A percentile compares a stretch with the other conserved stretches of the same genome.
Evolutionary conservation across 2,329 filamentous ascomycete species (phyloP).

Genomic region (Curvularia spicifera): DNA sequence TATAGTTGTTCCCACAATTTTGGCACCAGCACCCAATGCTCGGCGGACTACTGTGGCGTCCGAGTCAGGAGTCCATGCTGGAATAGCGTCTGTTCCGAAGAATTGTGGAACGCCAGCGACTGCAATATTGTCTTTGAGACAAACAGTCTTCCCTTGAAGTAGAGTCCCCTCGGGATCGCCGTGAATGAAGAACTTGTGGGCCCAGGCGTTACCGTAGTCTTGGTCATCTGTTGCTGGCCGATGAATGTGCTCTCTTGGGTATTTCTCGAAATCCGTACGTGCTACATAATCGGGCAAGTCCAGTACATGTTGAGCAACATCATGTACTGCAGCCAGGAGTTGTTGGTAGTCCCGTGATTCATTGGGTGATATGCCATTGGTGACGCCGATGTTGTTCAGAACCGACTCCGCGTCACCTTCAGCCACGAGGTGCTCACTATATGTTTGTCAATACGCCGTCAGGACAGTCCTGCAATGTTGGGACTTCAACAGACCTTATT

Average conservation of each 20-base stretch:
- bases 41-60: conserved; percentile 63
- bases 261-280: conserved; percentile 50
- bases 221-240: conserved; percentile 43
- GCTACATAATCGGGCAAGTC: conserved; percentile 58
- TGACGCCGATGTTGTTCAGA: conserved; percentile 32
- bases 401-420: conserved; percentile 34
- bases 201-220: conserved; percentile 58
- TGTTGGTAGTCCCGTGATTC: conserved; percentile 57
- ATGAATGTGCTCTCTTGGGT: conserved; percentile 56
- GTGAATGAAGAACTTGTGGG: conserved; percentile 57
- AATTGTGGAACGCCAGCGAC: conserved; percentile 62
- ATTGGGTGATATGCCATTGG: conserved; percentile 35
- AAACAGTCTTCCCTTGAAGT: conserved; percentile 54
- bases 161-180: conserved; percentile 32
- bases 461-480: neutral
- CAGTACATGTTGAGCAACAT: conserved; percentile 56
- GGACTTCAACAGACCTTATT: conserved; percentile 22
- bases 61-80: conserved; percentile 57
- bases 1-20: conserved; percentile 58
- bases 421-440: conserved; percentile 32
- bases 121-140: conserved; percentile 63
- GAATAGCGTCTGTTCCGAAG: conserved; percentile 59
- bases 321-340: conserved; percentile 60
- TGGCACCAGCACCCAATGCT: conserved; percentile 58
- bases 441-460: conserved; percentile 1